Conservation (phyloP, 1,284 basidiomycete species). For the Trichosporon coremiiforme region DNA sequence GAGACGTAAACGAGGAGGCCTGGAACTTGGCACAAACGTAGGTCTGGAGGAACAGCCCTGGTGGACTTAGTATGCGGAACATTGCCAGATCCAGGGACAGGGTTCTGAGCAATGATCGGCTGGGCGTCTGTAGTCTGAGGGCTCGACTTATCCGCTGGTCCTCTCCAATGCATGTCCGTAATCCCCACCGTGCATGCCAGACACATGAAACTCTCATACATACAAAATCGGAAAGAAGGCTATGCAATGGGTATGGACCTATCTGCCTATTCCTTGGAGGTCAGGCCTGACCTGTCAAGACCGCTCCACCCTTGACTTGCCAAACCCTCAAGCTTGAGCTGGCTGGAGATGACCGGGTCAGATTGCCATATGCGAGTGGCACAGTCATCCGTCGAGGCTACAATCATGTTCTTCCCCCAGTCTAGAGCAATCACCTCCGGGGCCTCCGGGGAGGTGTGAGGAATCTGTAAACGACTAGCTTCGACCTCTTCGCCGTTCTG, state of each 20-base stretch:
- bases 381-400: slow-evolving; percentile 50
- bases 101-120: not conserved
- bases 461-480: not conserved
- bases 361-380: slow-evolving; percentile 51
- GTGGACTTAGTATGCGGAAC: too few species aligned
- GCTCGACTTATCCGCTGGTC: too few species aligned
- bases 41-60: not conserved
- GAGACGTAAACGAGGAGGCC: slow-evolving; percentile 5
- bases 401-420: slow-evolving; percentile 55
- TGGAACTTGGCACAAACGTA: not conserved
- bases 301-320: slow-evolving; percentile 16
- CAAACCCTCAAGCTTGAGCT: slow-evolving; percentile 21
- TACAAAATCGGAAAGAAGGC: not conserved
- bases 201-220: not conserved
- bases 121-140: not conserved
- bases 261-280: not conserved
- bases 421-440: slow-evolving; percentile 52
- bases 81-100: not conserved
- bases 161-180: too few species aligned
- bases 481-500: not conserved
- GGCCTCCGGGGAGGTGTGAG: not conserved
- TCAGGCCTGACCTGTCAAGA: not conserved
- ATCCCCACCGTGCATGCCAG: too few species aligned
- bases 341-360: slow-evolving; percentile 33
- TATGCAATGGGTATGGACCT: not conserved